Percentiles rank a stretch among this genome's conserved stretches.
Conservation (phyloP, 2,329 filamentous ascomycete species). For the Aureobasidium lini region DNA sequence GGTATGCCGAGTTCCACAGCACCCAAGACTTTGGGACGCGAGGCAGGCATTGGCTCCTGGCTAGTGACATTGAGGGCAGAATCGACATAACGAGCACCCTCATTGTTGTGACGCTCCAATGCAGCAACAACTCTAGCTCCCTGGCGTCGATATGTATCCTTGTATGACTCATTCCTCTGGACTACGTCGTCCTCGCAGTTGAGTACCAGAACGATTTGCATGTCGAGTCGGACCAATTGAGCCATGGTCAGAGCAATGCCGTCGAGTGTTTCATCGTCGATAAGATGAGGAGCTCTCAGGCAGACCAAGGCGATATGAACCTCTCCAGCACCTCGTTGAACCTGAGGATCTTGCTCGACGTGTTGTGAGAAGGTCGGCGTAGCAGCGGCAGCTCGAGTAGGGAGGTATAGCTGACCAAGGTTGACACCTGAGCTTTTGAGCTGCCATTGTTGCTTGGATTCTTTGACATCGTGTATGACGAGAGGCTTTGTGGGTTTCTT, state of each 20-base stretch:
- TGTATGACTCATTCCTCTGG: conserved; percentile 3
- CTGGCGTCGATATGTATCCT: conserved; percentile 44
- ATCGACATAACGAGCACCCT: conserved; percentile 63
- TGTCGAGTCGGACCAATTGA: conserved; percentile 73
- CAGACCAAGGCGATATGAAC: conserved; percentile 82
- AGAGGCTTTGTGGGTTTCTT: conserved; percentile 28
- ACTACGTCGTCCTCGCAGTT: conserved; percentile 50
- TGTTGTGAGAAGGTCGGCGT: conserved; percentile 50
- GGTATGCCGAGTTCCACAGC: conserved; percentile 35
- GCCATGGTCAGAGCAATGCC: conserved; percentile 78
- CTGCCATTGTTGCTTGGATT: conserved; percentile 23
- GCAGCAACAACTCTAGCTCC: conserved; percentile 66
- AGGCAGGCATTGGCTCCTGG: conserved; percentile 21
- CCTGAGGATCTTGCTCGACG: conserved; percentile 30
- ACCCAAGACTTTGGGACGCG: conserved; percentile 29
- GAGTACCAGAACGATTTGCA: conserved; percentile 74
- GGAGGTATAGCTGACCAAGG: conserved; percentile 53
- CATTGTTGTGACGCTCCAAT: conserved; percentile 61
- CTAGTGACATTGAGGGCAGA: conserved; percentile 37
- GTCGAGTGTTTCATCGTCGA: conserved; percentile 60
- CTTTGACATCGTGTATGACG: conserved; percentile 19
- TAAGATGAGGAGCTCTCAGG: conserved; percentile 62
- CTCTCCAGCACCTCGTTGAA: conserved; percentile 12
- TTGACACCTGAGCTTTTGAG: conserved; percentile 48
- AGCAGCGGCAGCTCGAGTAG: conserved; percentile 50